These are phyloP conservation scores for Lachnellula hyalina DNA, from an alignment of 2,329 filamentous ascomycete genomes.

Conservation along the genomic window DNA sequence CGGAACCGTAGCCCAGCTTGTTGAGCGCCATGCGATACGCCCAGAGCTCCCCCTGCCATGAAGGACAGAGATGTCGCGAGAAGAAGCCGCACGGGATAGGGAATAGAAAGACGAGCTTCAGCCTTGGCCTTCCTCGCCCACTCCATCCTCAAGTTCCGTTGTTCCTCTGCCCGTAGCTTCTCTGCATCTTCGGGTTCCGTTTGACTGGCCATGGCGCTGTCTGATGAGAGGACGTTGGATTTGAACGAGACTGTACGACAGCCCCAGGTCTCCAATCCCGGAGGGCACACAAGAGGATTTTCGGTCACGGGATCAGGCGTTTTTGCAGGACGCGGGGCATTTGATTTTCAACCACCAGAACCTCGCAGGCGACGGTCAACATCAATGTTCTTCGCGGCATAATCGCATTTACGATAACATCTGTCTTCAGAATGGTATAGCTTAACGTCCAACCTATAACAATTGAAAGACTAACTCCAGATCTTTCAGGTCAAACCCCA, in stretches of 20 bases:
- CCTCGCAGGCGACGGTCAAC: not conserved
- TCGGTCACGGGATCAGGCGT: slow-evolving; percentile 2
- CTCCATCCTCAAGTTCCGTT: not conserved
- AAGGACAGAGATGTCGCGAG: slow-evolving; percentile 60
- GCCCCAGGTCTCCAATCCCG: slow-evolving; percentile 2
- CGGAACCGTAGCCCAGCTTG: slow-evolving; percentile 78
- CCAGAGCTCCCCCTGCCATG: slow-evolving; percentile 63
- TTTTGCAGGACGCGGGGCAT: too few species aligned
- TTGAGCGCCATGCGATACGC: slow-evolving; percentile 66
- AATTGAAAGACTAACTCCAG: not conserved
- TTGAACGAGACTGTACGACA: slow-evolving; percentile 6
- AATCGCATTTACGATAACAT: not conserved
- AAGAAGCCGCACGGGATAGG: slow-evolving; percentile 59
- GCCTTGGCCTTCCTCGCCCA: not conserved
- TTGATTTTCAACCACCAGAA: not conserved
- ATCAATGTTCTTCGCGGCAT: not conserved
- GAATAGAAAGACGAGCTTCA: slow-evolving; percentile 49
- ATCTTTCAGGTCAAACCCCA: slow-evolving; percentile 10
- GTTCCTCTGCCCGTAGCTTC: not conserved
- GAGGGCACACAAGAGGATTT: slow-evolving; percentile 1
- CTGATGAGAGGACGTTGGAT: slow-evolving; percentile 14
- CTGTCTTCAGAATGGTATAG: not conserved
- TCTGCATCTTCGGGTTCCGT: slow-evolving; percentile 10
- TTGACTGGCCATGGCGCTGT: slow-evolving; percentile 9
- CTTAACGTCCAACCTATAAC: not conserved